phyloP scores from a whole-genome alignment of 2,329 filamentous ascomycete genomes.

The Cordyceps cateniannulata region DNA sequence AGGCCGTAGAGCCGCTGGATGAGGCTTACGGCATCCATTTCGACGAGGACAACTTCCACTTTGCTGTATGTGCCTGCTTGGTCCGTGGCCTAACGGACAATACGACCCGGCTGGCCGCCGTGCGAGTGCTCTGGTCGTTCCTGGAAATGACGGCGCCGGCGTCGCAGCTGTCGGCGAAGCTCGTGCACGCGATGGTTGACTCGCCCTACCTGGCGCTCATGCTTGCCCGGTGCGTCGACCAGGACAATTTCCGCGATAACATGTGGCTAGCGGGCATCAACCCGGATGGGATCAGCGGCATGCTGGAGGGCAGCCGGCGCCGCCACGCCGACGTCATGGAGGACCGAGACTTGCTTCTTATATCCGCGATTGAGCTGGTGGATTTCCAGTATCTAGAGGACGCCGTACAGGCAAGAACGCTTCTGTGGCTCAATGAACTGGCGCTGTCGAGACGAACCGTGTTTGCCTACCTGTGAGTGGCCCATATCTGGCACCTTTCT shows the following conservation, averaged over 20 bases:
- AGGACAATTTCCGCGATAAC: constrained; percentile 56
- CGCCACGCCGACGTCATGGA: constrained; percentile 38
- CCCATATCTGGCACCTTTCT: not conserved
- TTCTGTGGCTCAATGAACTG: constrained; percentile 54
- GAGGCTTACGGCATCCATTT: constrained; percentile 62
- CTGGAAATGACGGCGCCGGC: constrained; percentile 31
- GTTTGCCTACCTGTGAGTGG: constrained; percentile 46
- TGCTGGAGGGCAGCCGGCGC: constrained; percentile 20
- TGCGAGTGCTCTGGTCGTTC: constrained; percentile 57
- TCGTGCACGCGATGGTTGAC: constrained; percentile 21
- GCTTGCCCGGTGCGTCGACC: constrained; percentile 46
- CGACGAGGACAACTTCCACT: constrained; percentile 58
- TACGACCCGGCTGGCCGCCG: constrained; percentile 50
- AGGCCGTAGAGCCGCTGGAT: constrained; percentile 55
- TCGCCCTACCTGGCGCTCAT: constrained; percentile 58
- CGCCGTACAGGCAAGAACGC: constrained; percentile 49
- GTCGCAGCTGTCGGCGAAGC: constrained; percentile 14
- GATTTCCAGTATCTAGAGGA: constrained; percentile 63
- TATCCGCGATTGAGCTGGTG: constrained; percentile 56
- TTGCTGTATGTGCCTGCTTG: constrained; percentile 58
- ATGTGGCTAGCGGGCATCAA: constrained; percentile 55
- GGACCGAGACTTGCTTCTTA: constrained; percentile 57
- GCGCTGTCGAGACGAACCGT: constrained; percentile 49
- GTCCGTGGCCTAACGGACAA: constrained; percentile 58
- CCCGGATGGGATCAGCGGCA: constrained; percentile 27